A percentile compares a stretch with the other conserved stretches of the same genome.
Conservation (phyloP, 805 yeast genomes). For the Wickerhamiella bombiphila region DNA sequence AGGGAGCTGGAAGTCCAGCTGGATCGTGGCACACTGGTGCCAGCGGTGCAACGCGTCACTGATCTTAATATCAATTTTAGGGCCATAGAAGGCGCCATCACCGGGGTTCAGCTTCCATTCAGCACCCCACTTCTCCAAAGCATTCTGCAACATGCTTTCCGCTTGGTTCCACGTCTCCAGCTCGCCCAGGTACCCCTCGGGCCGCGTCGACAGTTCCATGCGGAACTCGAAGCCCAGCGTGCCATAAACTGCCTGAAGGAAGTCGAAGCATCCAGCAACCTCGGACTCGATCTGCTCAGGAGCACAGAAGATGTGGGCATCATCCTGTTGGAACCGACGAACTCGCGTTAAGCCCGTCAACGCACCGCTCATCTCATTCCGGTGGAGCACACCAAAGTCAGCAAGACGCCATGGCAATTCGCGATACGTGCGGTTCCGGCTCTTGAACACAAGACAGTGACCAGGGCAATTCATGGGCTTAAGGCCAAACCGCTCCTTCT, state of each 20-base stretch:
- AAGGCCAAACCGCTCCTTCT: slow-evolving; percentile 86
- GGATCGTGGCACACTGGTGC: slow-evolving; percentile 99
- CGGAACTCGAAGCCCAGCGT: slow-evolving; percentile 87
- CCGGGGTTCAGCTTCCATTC: slow-evolving; percentile 92
- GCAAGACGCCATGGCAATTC: slow-evolving; percentile 99
- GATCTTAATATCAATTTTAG: slow-evolving; percentile 93
- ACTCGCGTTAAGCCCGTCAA: slow-evolving; percentile 91
- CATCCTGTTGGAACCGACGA: slow-evolving; percentile 98
- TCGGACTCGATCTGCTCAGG: slow-evolving; percentile 80
- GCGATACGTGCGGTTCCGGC: slow-evolving; percentile 88
- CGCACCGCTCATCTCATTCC: slow-evolving; percentile 95
- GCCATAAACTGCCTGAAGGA: slow-evolving; percentile 74
- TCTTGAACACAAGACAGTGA: slow-evolving; percentile 83
- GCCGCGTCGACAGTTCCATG: slow-evolving; percentile 95
- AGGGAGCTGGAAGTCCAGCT: slow-evolving; percentile 96
- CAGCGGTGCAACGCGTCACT: slow-evolving; percentile 90
- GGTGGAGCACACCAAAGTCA: slow-evolving; percentile 92
- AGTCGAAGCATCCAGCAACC: slow-evolving; percentile 71
- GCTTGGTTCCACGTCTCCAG: slow-evolving; percentile 89
- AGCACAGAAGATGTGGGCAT: slow-evolving; percentile 95
- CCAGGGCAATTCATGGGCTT: slow-evolving; percentile 98
- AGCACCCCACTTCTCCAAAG: slow-evolving; percentile 75
- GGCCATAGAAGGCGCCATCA: slow-evolving; percentile 96
- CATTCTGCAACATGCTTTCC: slow-evolving; percentile 66
- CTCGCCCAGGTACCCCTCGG: slow-evolving; percentile 92